These are phyloP conservation scores for Aspergillus vadensis DNA, from an alignment of 2,329 filamentous ascomycete genomes.

Conservation along the genomic window DNA sequence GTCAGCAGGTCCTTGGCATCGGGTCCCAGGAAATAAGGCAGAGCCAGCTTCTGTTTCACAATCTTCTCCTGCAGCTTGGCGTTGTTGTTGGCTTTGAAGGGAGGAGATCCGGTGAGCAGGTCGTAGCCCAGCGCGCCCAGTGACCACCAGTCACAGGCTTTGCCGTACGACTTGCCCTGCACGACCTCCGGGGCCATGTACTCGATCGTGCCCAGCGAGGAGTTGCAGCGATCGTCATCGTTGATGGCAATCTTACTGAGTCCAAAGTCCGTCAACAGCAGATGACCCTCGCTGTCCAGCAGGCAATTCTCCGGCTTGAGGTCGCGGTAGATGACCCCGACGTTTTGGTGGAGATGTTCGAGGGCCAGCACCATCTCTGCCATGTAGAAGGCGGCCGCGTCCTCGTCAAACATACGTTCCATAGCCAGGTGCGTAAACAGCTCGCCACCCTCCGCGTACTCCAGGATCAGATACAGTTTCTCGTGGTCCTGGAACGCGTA, in stretches of 20 bases:
- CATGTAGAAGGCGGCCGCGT: conserved; percentile 94
- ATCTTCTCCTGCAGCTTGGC: conserved; percentile 97
- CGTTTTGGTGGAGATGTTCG: conserved; percentile 85
- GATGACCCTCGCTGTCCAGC: conserved; percentile 84
- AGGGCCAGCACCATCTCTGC: conserved; percentile 95
- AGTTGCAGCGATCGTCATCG: conserved; percentile 72
- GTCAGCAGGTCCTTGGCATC: conserved; percentile 95
- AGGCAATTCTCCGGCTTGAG: conserved; percentile 98
- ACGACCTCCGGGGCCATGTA: conserved; percentile 99
- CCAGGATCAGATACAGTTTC: conserved; percentile 94
- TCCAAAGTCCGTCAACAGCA: conserved; percentile 94
- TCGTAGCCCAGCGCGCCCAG: conserved; percentile 91
- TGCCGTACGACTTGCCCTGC: conserved; percentile 83
- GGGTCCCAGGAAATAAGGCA: conserved; percentile 87
- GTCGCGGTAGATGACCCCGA: conserved; percentile 95
- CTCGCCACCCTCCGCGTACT: conserved; percentile 96
- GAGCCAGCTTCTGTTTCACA: conserved; percentile 80
- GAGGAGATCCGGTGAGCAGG: conserved; percentile 86
- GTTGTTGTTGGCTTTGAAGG: conserved; percentile 87
- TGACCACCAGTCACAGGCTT: conserved; percentile 98
- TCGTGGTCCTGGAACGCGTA: conserved; percentile 98
- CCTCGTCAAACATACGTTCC: conserved; percentile 92
- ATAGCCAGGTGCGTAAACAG: conserved; percentile 92
- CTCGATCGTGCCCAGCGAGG: conserved; percentile 90
- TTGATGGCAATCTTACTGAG: conserved; percentile 91